Conservation (phyloP, 257 asterid species). For the Solanum dulcamara region DNA sequence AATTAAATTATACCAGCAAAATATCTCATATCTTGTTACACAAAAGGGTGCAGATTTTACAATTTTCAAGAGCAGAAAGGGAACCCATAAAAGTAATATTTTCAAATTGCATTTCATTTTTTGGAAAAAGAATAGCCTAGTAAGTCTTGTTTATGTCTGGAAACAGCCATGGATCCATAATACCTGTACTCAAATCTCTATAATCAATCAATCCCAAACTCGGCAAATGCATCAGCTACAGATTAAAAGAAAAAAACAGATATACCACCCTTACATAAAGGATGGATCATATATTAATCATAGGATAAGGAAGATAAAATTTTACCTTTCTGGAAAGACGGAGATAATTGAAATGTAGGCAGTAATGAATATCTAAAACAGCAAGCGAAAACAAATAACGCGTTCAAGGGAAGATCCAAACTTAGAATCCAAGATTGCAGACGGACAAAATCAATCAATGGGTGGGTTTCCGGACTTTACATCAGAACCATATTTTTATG, state of each 20-base stretch:
- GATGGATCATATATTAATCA: not conserved
- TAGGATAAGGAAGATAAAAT: not conserved
- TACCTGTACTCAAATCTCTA: not conserved
- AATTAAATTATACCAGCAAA: not conserved
- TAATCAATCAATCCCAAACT: not conserved
- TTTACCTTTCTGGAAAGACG: not conserved
- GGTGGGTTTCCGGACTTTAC: not conserved
- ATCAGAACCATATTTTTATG: not conserved
- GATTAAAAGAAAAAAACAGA: not conserved
- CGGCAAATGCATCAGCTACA: not conserved
- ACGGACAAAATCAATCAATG: not conserved
- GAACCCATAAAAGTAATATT: not conserved
- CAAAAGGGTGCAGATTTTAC: not conserved
- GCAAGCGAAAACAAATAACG: not conserved
- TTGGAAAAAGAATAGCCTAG: not conserved
- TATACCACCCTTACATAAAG: no score
- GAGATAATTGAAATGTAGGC: not conserved
- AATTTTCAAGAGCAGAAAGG: not conserved
- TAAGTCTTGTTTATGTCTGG: not conserved
- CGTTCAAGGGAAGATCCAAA: not conserved
- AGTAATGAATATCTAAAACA: not conserved
- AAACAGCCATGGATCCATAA: not conserved
- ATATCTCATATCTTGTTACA: not conserved
- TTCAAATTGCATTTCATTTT: not conserved
- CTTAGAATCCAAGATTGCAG: not conserved